Percentiles rank a stretch among this genome's conserved stretches.
phyloP scores from a whole-genome alignment of 2,329 filamentous ascomycete genomes.

The Microcyclospora pomicola region DNA sequence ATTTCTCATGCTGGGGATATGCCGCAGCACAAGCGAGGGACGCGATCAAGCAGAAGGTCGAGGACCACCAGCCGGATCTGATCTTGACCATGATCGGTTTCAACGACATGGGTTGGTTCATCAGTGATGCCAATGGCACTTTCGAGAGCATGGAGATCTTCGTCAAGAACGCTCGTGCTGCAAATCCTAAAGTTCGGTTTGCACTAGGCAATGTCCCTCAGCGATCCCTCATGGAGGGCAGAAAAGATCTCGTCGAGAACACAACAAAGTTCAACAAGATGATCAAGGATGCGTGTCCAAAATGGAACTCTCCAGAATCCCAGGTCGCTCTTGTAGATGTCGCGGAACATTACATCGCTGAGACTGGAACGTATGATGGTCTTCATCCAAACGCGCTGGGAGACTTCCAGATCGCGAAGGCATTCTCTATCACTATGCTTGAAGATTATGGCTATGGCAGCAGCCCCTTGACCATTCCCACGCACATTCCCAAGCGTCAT shows the following conservation, averaged over 20 bases:
- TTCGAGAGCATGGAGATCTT: conserved; percentile 17
- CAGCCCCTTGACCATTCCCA: conserved; percentile 1
- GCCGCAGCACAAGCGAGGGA: conserved; percentile 18
- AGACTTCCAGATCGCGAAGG: conserved; percentile 30
- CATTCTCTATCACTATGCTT: conserved; percentile 24
- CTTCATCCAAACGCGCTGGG: conserved; percentile 30
- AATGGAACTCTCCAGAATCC: conserved; percentile 17
- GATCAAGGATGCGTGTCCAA: conserved; percentile 9
- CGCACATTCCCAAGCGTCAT: conserved; percentile 3
- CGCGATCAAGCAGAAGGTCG: conserved; percentile 16
- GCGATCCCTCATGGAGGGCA: conserved; percentile 7
- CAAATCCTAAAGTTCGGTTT: conserved; percentile 12
- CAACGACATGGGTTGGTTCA: conserved; percentile 9
- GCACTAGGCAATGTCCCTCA: conserved; percentile 12
- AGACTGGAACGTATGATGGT: conserved; percentile 23
- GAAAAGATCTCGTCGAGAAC: conserved; percentile 9
- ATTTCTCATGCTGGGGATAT: conserved; percentile 24
- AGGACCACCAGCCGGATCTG: conserved; percentile 18
- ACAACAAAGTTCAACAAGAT: conserved; percentile 10
- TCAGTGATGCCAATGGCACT: conserved; percentile 8
- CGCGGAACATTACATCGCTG: too few species aligned
- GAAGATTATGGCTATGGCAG: conserved; percentile 4
- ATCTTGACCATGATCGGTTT: conserved; percentile 7
- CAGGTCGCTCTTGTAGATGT: conserved; percentile 24
- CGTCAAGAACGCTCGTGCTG: conserved; percentile 19